Evolutionary conservation across 345 rosid genomes (phyloP).

Genomic region (Euphorbia lathyris): DNA sequence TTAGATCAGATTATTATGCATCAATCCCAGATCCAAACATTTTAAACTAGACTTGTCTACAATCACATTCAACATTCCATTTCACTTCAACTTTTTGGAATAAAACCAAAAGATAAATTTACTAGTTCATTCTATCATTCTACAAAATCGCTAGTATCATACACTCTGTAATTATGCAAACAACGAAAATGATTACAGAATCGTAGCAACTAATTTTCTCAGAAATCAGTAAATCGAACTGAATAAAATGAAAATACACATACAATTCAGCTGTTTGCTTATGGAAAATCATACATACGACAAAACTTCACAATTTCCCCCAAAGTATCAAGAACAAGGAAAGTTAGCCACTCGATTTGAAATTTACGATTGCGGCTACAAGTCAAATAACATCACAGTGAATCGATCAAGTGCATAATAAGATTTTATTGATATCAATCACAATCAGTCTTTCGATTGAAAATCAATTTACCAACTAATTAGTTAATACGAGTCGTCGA

Average conservation of each 20-base stretch:
- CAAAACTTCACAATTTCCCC: not conserved
- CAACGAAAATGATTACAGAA: not conserved
- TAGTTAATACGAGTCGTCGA: too few species aligned
- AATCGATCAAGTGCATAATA: not conserved
- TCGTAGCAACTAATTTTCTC: not conserved
- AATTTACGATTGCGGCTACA: not conserved
- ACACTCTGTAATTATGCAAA: not conserved
- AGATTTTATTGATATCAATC: not conserved
- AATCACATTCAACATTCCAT: not conserved
- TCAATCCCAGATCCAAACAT: not conserved
- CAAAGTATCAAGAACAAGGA: not conserved
- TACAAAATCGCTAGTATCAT: not conserved
- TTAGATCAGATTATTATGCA: not conserved
- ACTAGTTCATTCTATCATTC: not conserved
- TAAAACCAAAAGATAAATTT: too few species aligned
- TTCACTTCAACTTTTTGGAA: not conserved
- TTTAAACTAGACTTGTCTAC: not conserved
- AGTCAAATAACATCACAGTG: not conserved
- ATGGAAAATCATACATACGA: not conserved
- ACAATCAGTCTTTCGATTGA: not conserved
- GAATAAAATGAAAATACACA: not conserved
- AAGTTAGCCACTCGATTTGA: not conserved
- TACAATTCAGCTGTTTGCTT: not conserved
- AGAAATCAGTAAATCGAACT: not conserved
- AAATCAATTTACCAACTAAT: not conserved